Evolutionary conservation across 208 protist species (phyloP), one percentile per base, ranked within the genome.

Genomic region (Leishmania martiniquensis): DNA sequence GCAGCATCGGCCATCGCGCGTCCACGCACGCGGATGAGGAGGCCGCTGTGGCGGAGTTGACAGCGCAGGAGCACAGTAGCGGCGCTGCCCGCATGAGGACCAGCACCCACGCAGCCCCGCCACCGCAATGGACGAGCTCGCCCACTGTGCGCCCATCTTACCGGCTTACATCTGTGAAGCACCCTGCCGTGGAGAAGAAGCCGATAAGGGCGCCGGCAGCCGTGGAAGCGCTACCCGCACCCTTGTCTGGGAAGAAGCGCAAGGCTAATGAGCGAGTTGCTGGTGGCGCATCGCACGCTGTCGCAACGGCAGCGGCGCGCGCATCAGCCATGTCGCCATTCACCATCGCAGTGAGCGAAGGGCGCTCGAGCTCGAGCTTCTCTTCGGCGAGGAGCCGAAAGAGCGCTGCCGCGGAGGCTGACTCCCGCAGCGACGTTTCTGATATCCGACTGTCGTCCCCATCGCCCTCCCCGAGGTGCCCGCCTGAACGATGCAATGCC

Each of bases 261-360:
- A 69, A 69, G 37, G 10, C 2, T 42, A 32, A 29, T 32, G 42
- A 0, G 32, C 4, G 39, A 47, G 65, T n/a, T 25, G 75, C 54
- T 60, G 63, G 20, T 63, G 34, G 22, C 45, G 4, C 44, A 59
- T 15, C 20, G 32, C 54, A 70, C 57, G 55, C 60, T 10, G 17
- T 17, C 15, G 37, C 47, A 22, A 54, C 57, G 22, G 47, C 72
- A n/a, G 78, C 65, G 51, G 69, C 69, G 51, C 44, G 49, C 22
- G 69, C 32, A 59, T 74, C 69, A 49, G 34, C 52, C 47, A 73
- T 82, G 39, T 82, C 78, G 22, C 78, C 78, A 6, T 82, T 68
- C 45, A 77, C 67, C 45, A 54, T 72, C 5, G 63, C 71, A 25
- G 22, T 60, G 29, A 68, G 72, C 44, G 78, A 76, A 29, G 52